Evolutionary conservation across 202 grass and related monocot species (phyloP).

Genomic region (Brachypodium distachyon): DNA sequence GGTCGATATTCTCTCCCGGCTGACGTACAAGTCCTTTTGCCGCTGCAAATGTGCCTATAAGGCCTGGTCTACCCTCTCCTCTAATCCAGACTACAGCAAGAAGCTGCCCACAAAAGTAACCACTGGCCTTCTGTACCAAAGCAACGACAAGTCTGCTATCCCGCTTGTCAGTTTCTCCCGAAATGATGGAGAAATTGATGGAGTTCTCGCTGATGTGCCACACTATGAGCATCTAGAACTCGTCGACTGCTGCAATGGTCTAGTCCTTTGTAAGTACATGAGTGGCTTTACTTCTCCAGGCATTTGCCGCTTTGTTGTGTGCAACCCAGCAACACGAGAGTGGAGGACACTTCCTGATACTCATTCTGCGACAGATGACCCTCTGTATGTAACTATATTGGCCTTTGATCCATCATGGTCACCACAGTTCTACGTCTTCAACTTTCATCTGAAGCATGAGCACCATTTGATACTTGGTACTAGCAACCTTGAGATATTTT

Average conservation of each 20-base stretch:
- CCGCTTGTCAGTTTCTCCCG: not conserved
- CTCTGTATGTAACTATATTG: not conserved
- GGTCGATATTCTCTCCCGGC: too few relatives aligned
- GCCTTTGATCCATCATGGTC: not conserved
- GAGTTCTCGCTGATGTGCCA: not conserved
- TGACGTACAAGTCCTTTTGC: too few relatives aligned
- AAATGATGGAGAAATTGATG: not conserved
- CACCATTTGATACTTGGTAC: not conserved
- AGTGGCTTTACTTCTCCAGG: not conserved
- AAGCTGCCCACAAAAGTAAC: not conserved
- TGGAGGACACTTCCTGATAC: not conserved
- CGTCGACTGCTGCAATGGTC: not conserved
- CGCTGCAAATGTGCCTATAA: too few relatives aligned
- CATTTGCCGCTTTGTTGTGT: not conserved
- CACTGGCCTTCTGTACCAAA: not conserved
- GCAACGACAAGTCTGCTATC: not conserved
- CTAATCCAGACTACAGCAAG: not conserved
- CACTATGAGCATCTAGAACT: not conserved
- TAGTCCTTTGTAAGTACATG: not conserved
- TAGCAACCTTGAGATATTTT: constrained; percentile 4
- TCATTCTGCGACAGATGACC: not conserved
- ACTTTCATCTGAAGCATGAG: not conserved
- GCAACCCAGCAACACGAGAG: not conserved
- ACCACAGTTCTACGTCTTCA: not conserved
- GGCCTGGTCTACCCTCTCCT: too few relatives aligned